A percentile compares a stretch with the other conserved stretches of the same genome.
Conservation (phyloP, 305 asterid species). For the Plantago lanceolata region DNA sequence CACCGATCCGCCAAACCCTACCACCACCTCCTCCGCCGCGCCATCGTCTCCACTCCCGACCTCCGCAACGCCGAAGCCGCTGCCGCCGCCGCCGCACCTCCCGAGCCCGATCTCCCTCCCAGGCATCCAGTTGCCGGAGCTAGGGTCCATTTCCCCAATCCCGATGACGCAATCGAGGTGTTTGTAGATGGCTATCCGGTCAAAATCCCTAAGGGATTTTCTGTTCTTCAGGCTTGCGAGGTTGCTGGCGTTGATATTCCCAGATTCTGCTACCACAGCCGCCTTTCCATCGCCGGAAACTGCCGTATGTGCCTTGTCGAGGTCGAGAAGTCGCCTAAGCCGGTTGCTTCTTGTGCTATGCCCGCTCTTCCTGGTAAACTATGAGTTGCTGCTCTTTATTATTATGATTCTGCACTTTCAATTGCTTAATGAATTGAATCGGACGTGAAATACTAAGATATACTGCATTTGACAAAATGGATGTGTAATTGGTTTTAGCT, state of each 20-base stretch:
- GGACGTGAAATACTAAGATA: too few species aligned
- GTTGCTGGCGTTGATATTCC: constrained; percentile 91
- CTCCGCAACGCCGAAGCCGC: constrained; percentile 61
- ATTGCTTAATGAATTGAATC: too few species aligned
- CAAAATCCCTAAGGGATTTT: constrained; percentile 90
- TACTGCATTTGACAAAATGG: too few species aligned
- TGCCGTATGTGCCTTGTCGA: constrained; percentile 97
- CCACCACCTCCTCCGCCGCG: constrained; percentile 43
- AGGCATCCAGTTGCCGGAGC: constrained; percentile 72
- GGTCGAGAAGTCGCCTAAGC: constrained; percentile 97
- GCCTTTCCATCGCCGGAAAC: constrained; percentile 88
- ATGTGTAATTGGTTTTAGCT: too few species aligned
- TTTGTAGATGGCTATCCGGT: constrained; percentile 85
- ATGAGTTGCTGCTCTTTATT: background rate
- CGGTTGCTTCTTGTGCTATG: constrained; percentile 98
- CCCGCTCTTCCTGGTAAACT: constrained; percentile 83
- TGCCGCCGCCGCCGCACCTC: constrained; percentile 49
- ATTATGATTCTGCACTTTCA: background rate
- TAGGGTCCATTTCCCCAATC: constrained; percentile 69
- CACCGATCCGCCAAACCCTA: constrained; percentile 43
- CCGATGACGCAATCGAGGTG: constrained; percentile 84
- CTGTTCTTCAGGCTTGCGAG: constrained; percentile 90
- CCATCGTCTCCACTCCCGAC: constrained; percentile 73
- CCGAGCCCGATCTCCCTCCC: constrained; percentile 62
- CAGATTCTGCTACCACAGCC: constrained; percentile 75